These are phyloP conservation scores for Sordaria brevicollis DNA, from an alignment of 495 filamentous ascomycete genomes.

Conservation along the genomic window DNA sequence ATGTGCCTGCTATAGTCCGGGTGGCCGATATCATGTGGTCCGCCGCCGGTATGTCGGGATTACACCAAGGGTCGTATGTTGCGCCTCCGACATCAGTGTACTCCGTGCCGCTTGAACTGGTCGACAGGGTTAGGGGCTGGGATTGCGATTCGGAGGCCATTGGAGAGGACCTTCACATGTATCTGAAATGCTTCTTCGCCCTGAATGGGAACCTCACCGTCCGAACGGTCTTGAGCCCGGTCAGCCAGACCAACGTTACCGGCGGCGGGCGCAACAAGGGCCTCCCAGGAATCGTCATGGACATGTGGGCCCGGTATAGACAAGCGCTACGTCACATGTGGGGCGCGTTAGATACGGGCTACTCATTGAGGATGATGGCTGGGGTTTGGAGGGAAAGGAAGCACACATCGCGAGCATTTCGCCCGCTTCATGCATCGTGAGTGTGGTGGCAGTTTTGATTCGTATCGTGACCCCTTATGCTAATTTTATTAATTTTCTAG, in stretches of 20 bases:
- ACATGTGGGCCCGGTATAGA: slow-evolving; percentile 49
- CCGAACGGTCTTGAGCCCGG: slow-evolving; percentile 46
- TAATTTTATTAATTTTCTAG: slow-evolving; percentile 14
- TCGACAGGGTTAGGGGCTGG: slow-evolving; percentile 55
- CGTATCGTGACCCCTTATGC: too few species aligned
- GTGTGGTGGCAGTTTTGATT: too few species aligned
- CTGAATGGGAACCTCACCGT: slow-evolving; percentile 50
- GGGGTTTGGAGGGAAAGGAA: slow-evolving; percentile 41
- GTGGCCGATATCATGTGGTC: slow-evolving; percentile 59
- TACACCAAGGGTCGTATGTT: slow-evolving; percentile 47
- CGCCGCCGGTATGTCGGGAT: slow-evolving; percentile 54
- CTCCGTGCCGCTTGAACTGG: slow-evolving; percentile 51
- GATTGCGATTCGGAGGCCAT: slow-evolving; percentile 57
- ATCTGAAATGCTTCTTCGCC: slow-evolving; percentile 64
- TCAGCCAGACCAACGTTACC: slow-evolving; percentile 58
- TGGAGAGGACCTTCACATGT: slow-evolving; percentile 66
- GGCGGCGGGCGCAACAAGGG: slow-evolving; percentile 39
- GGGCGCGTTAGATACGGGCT: slow-evolving; percentile 59
- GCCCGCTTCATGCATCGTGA: slow-evolving; percentile 40
- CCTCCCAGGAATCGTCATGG: slow-evolving; percentile 37
- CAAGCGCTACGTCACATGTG: slow-evolving; percentile 64
- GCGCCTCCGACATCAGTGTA: slow-evolving; percentile 62
- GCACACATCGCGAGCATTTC: slow-evolving; percentile 37
- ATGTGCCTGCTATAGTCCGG: slow-evolving; percentile 53
- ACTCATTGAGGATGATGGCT: slow-evolving; percentile 38